These are phyloP conservation scores for Acanthamoeba castellanii DNA, from an alignment of 208 protist genomes.

Conservation along the genomic window DNA sequence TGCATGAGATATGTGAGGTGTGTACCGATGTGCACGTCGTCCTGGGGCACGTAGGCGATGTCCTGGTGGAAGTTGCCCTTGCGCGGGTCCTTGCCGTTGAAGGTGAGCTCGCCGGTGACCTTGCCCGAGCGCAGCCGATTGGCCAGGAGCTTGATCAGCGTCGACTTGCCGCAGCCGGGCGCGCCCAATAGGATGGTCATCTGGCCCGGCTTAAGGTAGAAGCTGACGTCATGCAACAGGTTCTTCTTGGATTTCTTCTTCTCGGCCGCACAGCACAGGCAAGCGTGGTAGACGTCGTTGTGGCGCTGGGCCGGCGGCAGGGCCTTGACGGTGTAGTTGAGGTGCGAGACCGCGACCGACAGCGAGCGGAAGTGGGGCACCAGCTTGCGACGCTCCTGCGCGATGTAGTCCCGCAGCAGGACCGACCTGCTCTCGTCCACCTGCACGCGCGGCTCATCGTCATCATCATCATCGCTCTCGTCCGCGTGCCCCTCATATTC, in stretches of 20 bases:
- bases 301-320: background rate
- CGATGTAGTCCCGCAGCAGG: conserved; percentile 31
- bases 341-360: background rate
- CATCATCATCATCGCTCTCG: background rate
- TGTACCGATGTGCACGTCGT: conserved; percentile 80
- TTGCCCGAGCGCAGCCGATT: conserved; percentile 57
- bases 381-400: background rate
- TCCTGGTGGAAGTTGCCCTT: conserved; percentile 17
- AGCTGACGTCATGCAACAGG: conserved; percentile 28
- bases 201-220: conserved; percentile 56
- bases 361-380: conserved; percentile 31
- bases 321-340: conserved; percentile 41
- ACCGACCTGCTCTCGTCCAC: background rate
- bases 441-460: background rate
- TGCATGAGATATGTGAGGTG: background rate
- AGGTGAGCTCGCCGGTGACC: conserved; percentile 6
- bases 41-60: conserved; percentile 79
- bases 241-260: conserved; percentile 16
- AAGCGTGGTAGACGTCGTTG: background rate
- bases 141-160: conserved; percentile 77
- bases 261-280: background rate
- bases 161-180: conserved; percentile 71
- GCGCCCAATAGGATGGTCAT: conserved; percentile 42
- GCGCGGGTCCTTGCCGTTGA: conserved; percentile 64
- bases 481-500: background rate